Evolutionary conservation across 148 eudicot species (phyloP), one percentile per base, ranked within the genome.

Genomic region (Linanthus parryae): DNA sequence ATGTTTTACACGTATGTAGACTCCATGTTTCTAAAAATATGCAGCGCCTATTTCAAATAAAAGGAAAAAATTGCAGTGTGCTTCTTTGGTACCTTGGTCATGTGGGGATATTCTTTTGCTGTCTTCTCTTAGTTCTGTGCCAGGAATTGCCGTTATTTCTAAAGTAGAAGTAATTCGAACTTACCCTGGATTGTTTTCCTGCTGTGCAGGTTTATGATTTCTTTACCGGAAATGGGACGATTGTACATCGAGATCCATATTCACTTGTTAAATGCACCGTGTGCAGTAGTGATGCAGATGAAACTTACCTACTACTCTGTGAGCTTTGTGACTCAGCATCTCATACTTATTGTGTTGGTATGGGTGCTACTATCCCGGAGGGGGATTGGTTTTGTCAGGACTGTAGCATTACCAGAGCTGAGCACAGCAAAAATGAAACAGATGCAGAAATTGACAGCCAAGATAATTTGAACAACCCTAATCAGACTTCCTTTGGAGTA

Each of bases 321-420:
- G 97, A 91, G 65, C 80, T 91, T 53, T 91, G 95, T 65, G 95
- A 86, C 61, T 43, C 84, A 0, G 79, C 88, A 41, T 66, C 72
- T 18, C 97, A 91, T 59, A 83, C 92, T 37, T 81, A 62, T 56
- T 91, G 97, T 65, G 81, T 79, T 54, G 95, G 97, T 45, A 84
- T 91, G 53, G 97, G 97, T 47, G 62, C 50, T 31, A 79, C 86
- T 16, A 85, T 86, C 40, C 97, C 97, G 24, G 97, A 85, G 54
- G 97, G 80, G 64, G 84, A 86, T 75, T 91, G 97, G 97, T 86
- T 62, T 73, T 91, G 97, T 51, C 70, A 52, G 22, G 97, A 76
- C 44, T 91, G 97, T 52, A 62, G 71, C 39, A 65, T 77, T 65
- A 54, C 77, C 34, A 70, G 54, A 61, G 78, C 74, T 60, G 95